phyloP scores from a whole-genome alignment of 331 rosid species.

The Stylosanthes scabra region DNA sequence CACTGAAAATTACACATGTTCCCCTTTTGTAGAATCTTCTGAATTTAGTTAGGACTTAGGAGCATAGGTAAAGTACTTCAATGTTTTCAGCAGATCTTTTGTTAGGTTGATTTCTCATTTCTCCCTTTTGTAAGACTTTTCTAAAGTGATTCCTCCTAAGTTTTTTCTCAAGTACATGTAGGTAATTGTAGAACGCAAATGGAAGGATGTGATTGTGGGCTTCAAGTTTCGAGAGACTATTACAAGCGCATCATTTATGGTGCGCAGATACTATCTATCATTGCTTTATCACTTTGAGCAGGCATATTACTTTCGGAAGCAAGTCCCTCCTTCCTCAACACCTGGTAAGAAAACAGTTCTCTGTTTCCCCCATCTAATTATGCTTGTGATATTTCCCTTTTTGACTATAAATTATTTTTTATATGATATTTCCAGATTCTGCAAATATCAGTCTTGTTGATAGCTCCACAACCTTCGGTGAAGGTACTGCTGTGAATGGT shows the following conservation, averaged over 20 bases:
- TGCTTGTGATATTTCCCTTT: constrained; percentile 14
- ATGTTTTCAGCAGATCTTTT: too few relatives aligned
- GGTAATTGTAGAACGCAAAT: constrained; percentile 81
- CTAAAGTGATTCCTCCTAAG: constrained; percentile 9
- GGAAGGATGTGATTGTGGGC: constrained; percentile 71
- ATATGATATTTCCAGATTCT: constrained; percentile 47
- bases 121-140: background rate
- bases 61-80: too few relatives aligned
- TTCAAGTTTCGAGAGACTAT: constrained; percentile 74
- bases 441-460: constrained; percentile 35
- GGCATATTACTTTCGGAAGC: constrained; percentile 72
- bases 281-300: constrained; percentile 92
- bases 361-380: constrained; percentile 9
- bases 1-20: too few relatives aligned
- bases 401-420: constrained; percentile 37
- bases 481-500: constrained; percentile 48
- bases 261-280: constrained; percentile 73
- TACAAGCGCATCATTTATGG: constrained; percentile 76
- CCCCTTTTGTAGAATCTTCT: too few relatives aligned
- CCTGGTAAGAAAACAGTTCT: constrained; percentile 53
- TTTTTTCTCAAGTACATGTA: constrained; percentile 39
- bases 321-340: constrained; percentile 44
- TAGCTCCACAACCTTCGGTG: constrained; percentile 40
- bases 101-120: background rate
- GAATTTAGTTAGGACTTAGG: too few relatives aligned